Conservation (phyloP, 2,329 filamentous ascomycete species). For the Aureobasidium subglaciale region DNA sequence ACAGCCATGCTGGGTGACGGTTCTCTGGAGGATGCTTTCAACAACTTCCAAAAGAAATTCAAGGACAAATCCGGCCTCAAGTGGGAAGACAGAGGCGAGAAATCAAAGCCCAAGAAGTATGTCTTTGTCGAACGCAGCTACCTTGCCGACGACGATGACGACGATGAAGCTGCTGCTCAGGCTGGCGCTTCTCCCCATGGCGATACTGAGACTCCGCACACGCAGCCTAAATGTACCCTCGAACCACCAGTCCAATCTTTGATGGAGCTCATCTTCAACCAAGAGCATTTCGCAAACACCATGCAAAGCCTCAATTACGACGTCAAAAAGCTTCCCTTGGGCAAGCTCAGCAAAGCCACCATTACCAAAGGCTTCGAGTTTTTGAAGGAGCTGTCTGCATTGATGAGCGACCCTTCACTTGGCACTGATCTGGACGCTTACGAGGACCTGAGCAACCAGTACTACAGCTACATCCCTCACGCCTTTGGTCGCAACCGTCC, state of each 20-base stretch:
- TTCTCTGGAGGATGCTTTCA: slow-evolving; percentile 33
- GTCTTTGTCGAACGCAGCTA: slow-evolving; percentile 76
- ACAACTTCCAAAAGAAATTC: slow-evolving; percentile 49
- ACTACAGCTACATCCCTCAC: slow-evolving; percentile 78
- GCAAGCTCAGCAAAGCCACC: slow-evolving; percentile 74
- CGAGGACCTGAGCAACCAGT: slow-evolving; percentile 65
- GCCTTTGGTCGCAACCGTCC: slow-evolving; percentile 67
- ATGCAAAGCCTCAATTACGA: slow-evolving; percentile 66
- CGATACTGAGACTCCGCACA: slow-evolving; percentile 3
- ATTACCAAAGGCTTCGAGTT: slow-evolving; percentile 68
- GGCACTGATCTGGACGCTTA: slow-evolving; percentile 45
- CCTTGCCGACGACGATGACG: slow-evolving; percentile 58
- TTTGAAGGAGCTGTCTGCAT: slow-evolving; percentile 65
- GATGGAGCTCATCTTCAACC: slow-evolving; percentile 79
- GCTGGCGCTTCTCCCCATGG: slow-evolving; percentile 21
- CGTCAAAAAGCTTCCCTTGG: slow-evolving; percentile 68
- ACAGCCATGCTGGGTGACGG: slow-evolving; percentile 35
- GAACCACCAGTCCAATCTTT: slow-evolving; percentile 56
- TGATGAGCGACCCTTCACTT: slow-evolving; percentile 51
- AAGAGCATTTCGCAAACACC: slow-evolving; percentile 59
- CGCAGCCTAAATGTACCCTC: slow-evolving; percentile 49
- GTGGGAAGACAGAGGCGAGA: slow-evolving; percentile 44
- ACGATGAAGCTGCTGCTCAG: slow-evolving; percentile 26
- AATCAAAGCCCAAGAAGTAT: slow-evolving; percentile 60
- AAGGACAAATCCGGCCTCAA: slow-evolving; percentile 48